Evolutionary conservation across 441 rosid species (phyloP).

Genomic region (Rhodomyrtus psidioides): DNA sequence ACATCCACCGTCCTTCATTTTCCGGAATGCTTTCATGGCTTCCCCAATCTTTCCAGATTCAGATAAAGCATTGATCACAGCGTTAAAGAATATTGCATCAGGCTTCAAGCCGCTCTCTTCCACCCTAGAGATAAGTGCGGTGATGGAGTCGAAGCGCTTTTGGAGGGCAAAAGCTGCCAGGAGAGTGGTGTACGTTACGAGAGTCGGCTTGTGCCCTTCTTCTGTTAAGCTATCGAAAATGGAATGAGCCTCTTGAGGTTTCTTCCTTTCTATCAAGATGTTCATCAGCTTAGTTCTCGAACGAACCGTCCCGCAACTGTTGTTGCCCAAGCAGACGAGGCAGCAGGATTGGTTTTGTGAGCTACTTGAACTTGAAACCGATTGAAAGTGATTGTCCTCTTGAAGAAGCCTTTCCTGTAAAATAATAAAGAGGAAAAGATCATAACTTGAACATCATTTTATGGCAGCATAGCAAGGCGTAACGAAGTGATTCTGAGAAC

Average conservation of each 20-base stretch:
- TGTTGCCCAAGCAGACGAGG: conserved; percentile 44
- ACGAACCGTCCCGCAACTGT: conserved; percentile 54
- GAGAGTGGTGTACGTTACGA: conserved; percentile 77
- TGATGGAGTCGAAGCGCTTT: conserved; percentile 56
- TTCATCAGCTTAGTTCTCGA: conserved; percentile 89
- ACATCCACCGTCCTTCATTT: conserved; percentile 73
- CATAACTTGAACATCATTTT: not conserved
- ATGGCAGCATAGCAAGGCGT: not conserved
- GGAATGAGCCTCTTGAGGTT: conserved; percentile 68
- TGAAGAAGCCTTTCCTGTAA: conserved; percentile 31
- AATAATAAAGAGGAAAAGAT: conserved; percentile 1
- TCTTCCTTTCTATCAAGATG: conserved; percentile 53
- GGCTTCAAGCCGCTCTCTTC: conserved; percentile 72
- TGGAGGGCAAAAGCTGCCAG: conserved; percentile 65
- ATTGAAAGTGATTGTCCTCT: conserved; percentile 24
- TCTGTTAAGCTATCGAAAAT: conserved; percentile 57
- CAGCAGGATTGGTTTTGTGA: conserved; percentile 29
- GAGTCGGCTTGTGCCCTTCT: conserved; percentile 80
- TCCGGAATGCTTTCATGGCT: conserved; percentile 67
- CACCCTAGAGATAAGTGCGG: conserved; percentile 46
- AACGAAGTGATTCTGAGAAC: not conserved
- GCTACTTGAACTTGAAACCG: conserved; percentile 20
- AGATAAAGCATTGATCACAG: conserved; percentile 81
- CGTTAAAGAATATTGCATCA: conserved; percentile 84
- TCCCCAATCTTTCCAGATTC: conserved; percentile 74